These are phyloP conservation scores for Anisodus acutangulus DNA, from an alignment of 257 asterid species.

Conservation along the genomic window DNA sequence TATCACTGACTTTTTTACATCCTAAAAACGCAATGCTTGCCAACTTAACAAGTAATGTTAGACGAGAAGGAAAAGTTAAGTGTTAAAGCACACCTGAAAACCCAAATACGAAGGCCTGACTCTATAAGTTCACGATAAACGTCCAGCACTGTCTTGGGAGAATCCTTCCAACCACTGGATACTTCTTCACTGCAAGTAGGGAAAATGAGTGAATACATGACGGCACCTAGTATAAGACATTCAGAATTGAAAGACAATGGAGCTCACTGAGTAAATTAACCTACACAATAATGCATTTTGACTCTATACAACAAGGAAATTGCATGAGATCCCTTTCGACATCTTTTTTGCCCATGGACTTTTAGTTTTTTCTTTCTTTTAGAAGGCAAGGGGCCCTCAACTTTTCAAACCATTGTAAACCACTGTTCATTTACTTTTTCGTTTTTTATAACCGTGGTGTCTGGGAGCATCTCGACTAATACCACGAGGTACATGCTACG, in stretches of 20 bases:
- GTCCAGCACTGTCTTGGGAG: slow-evolving; percentile 69
- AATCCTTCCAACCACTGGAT: slow-evolving; percentile 69
- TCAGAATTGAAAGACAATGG: background rate
- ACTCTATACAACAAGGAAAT: background rate
- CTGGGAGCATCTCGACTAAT: too few species aligned
- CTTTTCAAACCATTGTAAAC: background rate
- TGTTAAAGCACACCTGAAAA: slow-evolving; percentile 69
- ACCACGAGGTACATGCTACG: too few species aligned
- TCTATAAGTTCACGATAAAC: slow-evolving; percentile 75
- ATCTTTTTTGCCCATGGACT: background rate
- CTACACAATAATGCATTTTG: background rate
- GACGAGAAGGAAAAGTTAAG: slow-evolving; percentile 29
- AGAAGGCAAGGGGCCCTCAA: background rate
- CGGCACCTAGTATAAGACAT: background rate
- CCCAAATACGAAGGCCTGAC: slow-evolving; percentile 83
- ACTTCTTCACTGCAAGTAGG: slow-evolving; percentile 59
- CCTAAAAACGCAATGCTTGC: background rate
- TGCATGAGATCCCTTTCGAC: background rate
- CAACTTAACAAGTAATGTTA: background rate
- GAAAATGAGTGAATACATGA: slow-evolving; percentile 13
- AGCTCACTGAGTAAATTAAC: background rate
- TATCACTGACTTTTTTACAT: background rate
- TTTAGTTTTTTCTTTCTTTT: background rate
- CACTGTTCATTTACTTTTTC: background rate
- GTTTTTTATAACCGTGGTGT: too few species aligned